These are phyloP conservation scores for Mrakia hoshinonis DNA, from an alignment of 768 basidiomycete species.

Conservation along the genomic window DNA sequence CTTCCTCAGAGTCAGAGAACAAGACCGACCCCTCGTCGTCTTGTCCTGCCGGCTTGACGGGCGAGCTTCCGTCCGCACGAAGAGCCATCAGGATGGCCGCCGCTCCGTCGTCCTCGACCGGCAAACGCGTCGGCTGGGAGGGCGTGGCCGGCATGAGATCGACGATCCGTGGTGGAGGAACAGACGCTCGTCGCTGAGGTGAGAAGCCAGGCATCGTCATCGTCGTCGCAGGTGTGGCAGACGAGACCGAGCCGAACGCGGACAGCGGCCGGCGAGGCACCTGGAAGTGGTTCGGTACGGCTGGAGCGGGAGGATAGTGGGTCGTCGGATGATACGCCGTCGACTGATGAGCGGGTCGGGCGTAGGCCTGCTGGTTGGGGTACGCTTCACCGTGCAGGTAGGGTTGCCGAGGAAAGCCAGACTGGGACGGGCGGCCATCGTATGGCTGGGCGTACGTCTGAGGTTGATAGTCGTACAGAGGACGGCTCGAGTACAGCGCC, in stretches of 20 bases:
- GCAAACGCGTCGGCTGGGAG: not conserved
- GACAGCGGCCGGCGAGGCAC: not conserved
- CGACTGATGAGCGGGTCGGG: not conserved
- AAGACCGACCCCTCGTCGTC: not conserved
- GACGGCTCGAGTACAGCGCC: too few species aligned
- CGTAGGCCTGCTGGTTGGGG: not conserved
- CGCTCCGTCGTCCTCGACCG: slow-evolving; percentile 9
- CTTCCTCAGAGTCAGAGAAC: not conserved
- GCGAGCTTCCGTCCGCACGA: slow-evolving; percentile 10
- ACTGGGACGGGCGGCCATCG: too few species aligned
- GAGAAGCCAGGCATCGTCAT: slow-evolving; percentile 11
- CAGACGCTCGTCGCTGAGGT: not conserved
- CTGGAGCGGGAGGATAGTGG: not conserved
- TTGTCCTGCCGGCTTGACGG: slow-evolving; percentile 1
- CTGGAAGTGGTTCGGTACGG: not conserved
- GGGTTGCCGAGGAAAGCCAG: too few species aligned
- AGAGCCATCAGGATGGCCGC: slow-evolving; percentile 14
- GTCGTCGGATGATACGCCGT: not conserved
- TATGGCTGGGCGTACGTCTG: too few species aligned
- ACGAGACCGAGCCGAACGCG: not conserved
- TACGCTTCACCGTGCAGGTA: too few species aligned
- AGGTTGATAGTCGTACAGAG: too few species aligned
- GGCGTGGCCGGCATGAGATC: not conserved
- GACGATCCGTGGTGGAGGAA: not conserved
- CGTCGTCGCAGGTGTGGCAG: not conserved